Evolutionary conservation across 2,329 filamentous ascomycete species (phyloP).

Genomic region (Proliferodiscus dingleyae): DNA sequence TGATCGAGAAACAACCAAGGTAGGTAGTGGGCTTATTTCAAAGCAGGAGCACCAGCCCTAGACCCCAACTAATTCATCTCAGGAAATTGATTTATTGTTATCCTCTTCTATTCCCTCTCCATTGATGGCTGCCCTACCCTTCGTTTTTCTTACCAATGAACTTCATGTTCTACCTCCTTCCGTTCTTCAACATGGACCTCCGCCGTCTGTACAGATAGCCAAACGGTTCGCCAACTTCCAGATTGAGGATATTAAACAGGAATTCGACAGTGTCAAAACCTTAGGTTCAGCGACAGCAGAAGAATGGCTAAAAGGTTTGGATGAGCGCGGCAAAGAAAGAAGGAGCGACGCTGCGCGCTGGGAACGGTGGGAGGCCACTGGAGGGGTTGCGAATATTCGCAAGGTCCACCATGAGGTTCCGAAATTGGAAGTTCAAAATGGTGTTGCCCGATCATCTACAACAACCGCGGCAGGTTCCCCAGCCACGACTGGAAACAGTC

Average conservation of each 20-base stretch:
- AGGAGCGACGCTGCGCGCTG: slow-evolving; percentile 64
- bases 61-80: slow-evolving; percentile 24
- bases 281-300: slow-evolving; percentile 65
- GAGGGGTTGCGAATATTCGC: slow-evolving; percentile 24
- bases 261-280: slow-evolving; percentile 59
- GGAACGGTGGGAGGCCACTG: slow-evolving; percentile 45
- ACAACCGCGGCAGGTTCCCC: not conserved
- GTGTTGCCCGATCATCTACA: not conserved
- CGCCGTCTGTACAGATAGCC: slow-evolving; percentile 45
- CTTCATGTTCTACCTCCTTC: slow-evolving; percentile 55
- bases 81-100: slow-evolving; percentile 68
- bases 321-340: slow-evolving; percentile 54
- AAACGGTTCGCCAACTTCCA: slow-evolving; percentile 64
- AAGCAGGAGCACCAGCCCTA: slow-evolving; percentile 2
- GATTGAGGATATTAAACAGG: slow-evolving; percentile 55
- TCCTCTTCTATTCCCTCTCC: slow-evolving; percentile 55
- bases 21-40: slow-evolving; percentile 36
- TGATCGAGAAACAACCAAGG: slow-evolving; percentile 56
- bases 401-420: slow-evolving; percentile 9
- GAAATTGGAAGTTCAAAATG: slow-evolving; percentile 6
- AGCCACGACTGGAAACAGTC: slow-evolving; percentile 10
- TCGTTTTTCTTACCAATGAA: slow-evolving; percentile 58
- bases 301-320: slow-evolving; percentile 76
- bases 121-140: slow-evolving; percentile 64
- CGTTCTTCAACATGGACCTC: slow-evolving; percentile 48